Percentiles rank a stretch among this genome's conserved stretches.
Evolutionary conservation across 163 green algal genomes (phyloP).

Genomic region (Scenedesmus sp.): DNA sequence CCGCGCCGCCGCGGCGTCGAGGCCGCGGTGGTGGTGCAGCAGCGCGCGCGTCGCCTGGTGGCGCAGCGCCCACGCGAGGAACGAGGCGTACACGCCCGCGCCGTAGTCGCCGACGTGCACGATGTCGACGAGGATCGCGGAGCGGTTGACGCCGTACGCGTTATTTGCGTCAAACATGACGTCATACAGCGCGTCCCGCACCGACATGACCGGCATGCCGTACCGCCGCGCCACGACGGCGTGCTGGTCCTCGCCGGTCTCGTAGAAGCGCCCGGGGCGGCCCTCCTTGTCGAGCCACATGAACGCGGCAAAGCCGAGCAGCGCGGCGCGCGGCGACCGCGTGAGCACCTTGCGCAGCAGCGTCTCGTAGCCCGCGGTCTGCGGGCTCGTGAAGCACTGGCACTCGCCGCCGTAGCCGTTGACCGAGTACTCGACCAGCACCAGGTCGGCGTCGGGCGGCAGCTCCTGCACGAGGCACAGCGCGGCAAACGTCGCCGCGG

Average conservation of each 20-base stretch:
- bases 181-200: conserved; percentile 44
- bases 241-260: conserved; percentile 48
- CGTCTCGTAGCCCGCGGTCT: conserved; percentile 45
- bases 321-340: conserved; percentile 7
- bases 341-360: conserved; percentile 38
- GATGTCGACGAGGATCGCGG: conserved; percentile 37
- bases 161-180: conserved; percentile 44
- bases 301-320: conserved; percentile 44
- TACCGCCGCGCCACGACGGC: conserved; percentile 34
- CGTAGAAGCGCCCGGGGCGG: conserved; percentile 31
- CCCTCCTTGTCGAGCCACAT: conserved; percentile 47
- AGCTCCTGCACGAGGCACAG: conserved; percentile 45
- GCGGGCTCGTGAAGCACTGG: conserved; percentile 43
- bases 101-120: conserved; percentile 44
- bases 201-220: conserved; percentile 42
- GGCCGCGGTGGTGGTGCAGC: conserved; percentile 20
- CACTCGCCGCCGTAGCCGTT: conserved; percentile 43
- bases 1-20: neutral
- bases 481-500: conserved; percentile 45
- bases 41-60: conserved; percentile 27
- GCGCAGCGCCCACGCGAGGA: conserved; percentile 34
- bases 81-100: conserved; percentile 30
- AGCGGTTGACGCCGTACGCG: conserved; percentile 22
- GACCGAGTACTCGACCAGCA: conserved; percentile 31
- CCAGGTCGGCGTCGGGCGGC: conserved; percentile 30